Evolutionary conservation across 768 basidiomycete species (phyloP).

Genomic region (Fomitopsis pulvina): DNA sequence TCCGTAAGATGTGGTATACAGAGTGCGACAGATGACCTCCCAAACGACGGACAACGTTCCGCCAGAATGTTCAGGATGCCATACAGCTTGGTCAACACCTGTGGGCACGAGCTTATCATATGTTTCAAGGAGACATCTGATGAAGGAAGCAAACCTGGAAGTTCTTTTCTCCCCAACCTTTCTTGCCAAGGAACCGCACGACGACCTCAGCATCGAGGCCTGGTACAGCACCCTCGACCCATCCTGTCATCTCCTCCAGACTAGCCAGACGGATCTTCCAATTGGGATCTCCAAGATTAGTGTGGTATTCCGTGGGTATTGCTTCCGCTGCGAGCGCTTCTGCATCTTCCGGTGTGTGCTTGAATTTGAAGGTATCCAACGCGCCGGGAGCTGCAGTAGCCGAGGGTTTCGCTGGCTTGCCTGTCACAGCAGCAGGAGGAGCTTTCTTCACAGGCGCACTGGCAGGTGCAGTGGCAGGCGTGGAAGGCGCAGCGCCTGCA

Average conservation of each 20-base stretch:
- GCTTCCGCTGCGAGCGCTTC: slow-evolving; percentile 67
- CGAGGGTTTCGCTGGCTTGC: slow-evolving; percentile 40
- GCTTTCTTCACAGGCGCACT: slow-evolving; percentile 39
- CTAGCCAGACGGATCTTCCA: slow-evolving; percentile 92
- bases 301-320: slow-evolving; percentile 65
- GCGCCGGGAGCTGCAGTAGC: slow-evolving; percentile 43
- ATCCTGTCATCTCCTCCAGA: slow-evolving; percentile 76
- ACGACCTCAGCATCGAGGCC: slow-evolving; percentile 83
- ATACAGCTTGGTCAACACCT: slow-evolving; percentile 92
- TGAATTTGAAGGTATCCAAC: slow-evolving; percentile 86
- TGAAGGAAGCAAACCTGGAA: slow-evolving; percentile 61
- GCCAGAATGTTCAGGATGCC: slow-evolving; percentile 68
- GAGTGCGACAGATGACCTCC: slow-evolving; percentile 77
- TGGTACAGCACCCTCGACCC: slow-evolving; percentile 67
- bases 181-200: slow-evolving; percentile 82
- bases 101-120: slow-evolving; percentile 5
- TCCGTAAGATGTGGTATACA: slow-evolving; percentile 79
- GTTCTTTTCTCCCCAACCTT: slow-evolving; percentile 98
- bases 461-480: slow-evolving; percentile 18
- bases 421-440: slow-evolving; percentile 29
- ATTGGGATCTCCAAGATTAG: slow-evolving; percentile 76
- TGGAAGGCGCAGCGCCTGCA: slow-evolving; percentile 12
- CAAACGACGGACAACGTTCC: slow-evolving; percentile 75
- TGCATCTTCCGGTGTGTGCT: slow-evolving; percentile 88
- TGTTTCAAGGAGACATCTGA: not conserved